Conservation (phyloP, 164 flowering plant genomes). For the Amborella trichopoda region DNA sequence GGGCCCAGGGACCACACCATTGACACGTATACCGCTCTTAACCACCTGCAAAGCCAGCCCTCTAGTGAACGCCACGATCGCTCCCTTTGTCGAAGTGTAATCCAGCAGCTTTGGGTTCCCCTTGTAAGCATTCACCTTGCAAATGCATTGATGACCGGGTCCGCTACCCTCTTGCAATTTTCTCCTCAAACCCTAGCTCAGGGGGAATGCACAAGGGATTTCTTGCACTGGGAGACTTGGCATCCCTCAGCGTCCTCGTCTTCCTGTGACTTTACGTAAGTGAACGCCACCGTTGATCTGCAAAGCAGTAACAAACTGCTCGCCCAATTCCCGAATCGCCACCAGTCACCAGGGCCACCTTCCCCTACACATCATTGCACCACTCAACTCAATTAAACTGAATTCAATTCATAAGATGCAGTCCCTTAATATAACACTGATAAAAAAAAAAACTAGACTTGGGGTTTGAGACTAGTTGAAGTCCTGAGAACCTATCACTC, state of each 20-base stretch:
- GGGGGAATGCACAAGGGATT: constrained; percentile 46
- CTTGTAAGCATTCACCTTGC: constrained; percentile 56
- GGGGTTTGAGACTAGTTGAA: not conserved
- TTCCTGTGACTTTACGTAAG: constrained; percentile 53
- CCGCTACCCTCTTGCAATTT: constrained; percentile 51
- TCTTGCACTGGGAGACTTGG: constrained; percentile 26
- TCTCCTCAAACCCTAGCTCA: constrained; percentile 47
- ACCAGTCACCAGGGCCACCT: constrained; percentile 64
- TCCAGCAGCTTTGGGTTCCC: constrained; percentile 47
- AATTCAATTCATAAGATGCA: not conserved
- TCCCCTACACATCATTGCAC: constrained; percentile 30
- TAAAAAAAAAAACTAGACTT: not conserved
- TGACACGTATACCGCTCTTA: constrained; percentile 55
- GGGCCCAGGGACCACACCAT: constrained; percentile 75
- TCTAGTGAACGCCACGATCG: constrained; percentile 61
- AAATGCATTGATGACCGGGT: constrained; percentile 34
- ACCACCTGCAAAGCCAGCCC: constrained; percentile 50
- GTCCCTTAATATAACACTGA: not conserved
- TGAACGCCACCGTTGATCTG: constrained; percentile 88
- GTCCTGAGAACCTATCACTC: not conserved
- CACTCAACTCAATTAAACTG: not conserved
- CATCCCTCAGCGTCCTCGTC: constrained; percentile 49
- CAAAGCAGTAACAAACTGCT: constrained; percentile 49
- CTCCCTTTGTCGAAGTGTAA: constrained; percentile 71
- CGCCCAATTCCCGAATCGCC: constrained; percentile 82